Evolutionary conservation across 2,329 filamentous ascomycete genomes (phyloP).

Genomic region (Pleomassaria siparia): DNA sequence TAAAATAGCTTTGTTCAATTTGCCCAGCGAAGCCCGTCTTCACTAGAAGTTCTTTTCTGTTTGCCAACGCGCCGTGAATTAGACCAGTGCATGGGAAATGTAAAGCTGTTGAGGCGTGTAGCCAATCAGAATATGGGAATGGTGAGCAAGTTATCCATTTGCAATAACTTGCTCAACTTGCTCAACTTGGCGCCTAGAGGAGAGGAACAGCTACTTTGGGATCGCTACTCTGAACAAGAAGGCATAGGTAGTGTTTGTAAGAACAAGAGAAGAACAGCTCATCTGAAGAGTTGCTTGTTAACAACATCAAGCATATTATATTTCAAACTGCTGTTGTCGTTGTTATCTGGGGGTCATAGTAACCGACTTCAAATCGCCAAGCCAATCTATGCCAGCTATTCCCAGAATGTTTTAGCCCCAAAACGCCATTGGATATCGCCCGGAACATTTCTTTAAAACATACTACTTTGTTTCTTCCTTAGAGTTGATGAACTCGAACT

Average conservation of each 20-base stretch:
- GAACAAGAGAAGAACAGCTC: not conserved
- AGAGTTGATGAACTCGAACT: constrained; percentile 34
- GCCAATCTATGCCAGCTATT: constrained; percentile 5
- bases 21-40: too few relatives aligned
- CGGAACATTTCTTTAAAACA: constrained; percentile 48
- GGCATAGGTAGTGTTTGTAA: not conserved
- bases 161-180: too few relatives aligned
- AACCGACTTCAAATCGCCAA: constrained; percentile 5
- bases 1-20: not conserved
- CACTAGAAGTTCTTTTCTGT: too few relatives aligned
- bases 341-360: too few relatives aligned
- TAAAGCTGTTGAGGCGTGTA: constrained; percentile 3
- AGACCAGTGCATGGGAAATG: constrained; percentile 9
- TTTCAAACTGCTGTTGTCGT: too few relatives aligned
- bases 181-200: constrained; percentile 26
- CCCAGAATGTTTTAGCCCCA: constrained; percentile 6
- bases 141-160: constrained; percentile 14
- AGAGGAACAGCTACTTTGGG: not conserved
- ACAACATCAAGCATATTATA: not conserved
- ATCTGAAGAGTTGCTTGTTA: not conserved
- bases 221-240: not conserved
- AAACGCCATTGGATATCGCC: constrained; percentile 5
- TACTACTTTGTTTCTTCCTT: constrained; percentile 48
- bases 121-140: not conserved
- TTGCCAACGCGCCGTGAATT: constrained; percentile 10